Base-by-base conservation (phyloP, 306 rosid species). In the Vigna unguiculata region DNA sequence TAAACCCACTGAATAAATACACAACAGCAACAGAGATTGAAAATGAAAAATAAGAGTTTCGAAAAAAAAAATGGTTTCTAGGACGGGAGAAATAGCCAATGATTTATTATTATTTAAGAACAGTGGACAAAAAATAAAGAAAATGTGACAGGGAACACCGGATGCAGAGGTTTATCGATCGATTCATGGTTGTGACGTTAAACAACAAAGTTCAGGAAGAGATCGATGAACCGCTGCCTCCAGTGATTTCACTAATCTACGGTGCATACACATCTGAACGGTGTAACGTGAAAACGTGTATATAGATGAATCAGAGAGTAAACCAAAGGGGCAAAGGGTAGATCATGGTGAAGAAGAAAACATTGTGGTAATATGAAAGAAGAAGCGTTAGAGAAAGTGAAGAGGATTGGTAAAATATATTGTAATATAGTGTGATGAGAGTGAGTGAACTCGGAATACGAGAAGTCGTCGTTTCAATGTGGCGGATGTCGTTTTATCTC, bases 111-210 rank as follows among this genome's bases (percentile, higher is more conserved):
- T 32, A n/a, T 17, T 17, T 17, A 16, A 20, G 19, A 40, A 1
- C 15, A 32, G 17, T 61, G 4, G 5, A 28, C 32, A 28, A 5
- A 28, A 28, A 5, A 28, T 28, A 28, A 28, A 28, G 32, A 28
- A 28, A 28, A 28, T 28, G 32, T 28, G 32, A 28, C 32, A 0
- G 2, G 86, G 74, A 84, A 88, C 94, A 84, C 94, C 91, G 98
- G 96, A 93, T 90, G 97, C 97, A 93, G 97, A 93, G 97, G 97
- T 93, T 93, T 93, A 93, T 93, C 97, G 98, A 93, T 83, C 98
- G 85, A 83, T 93, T 93, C 98, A 68, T 89, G 98, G 34, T 84
- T 86, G 84, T 79, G 84, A 74, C 74, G 55, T 10, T 51, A 19
- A 80, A 81, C 79, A 80, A 84, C 84, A 81, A 86, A 78, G 63